phyloP scores from a whole-genome alignment of 345 rosid species.

The Eucalyptus tenuipes region DNA sequence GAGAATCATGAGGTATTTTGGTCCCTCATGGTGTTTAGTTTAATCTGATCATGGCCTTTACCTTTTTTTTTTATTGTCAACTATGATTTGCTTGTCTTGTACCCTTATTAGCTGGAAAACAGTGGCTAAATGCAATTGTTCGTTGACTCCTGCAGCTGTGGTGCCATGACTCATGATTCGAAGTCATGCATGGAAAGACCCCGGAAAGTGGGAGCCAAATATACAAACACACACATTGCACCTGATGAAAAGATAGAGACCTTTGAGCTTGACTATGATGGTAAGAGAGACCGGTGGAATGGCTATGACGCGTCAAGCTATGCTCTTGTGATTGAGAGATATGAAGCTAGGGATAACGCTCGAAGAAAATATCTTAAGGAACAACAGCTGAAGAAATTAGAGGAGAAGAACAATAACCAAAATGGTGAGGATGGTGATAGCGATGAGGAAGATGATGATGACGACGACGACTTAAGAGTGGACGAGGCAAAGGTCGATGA shows the following conservation, averaged over 20 bases:
- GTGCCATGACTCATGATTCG: conserved; percentile 74
- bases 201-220: conserved; percentile 53
- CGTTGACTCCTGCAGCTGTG: conserved; percentile 33
- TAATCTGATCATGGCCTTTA: background rate
- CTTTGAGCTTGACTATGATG: conserved; percentile 85
- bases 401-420: conserved; percentile 51
- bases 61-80: background rate
- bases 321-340: conserved; percentile 59
- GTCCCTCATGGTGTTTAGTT: background rate
- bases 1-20: background rate
- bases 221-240: conserved; percentile 65
- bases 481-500: conserved; percentile 94
- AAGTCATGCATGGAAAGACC: conserved; percentile 87
- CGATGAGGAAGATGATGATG: conserved; percentile 69
- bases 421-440: conserved; percentile 26
- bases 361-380: conserved; percentile 61
- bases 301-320: conserved; percentile 67
- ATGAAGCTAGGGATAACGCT: conserved; percentile 78
- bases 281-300: conserved; percentile 87
- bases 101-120: background rate
- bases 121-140: background rate
- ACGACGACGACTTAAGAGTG: conserved; percentile 56
- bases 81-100: background rate
- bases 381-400: conserved; percentile 72
- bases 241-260: conserved; percentile 79